These are phyloP conservation scores for Penicillium crystallinum DNA, from an alignment of 495 filamentous ascomycete species.

Conservation along the genomic window DNA sequence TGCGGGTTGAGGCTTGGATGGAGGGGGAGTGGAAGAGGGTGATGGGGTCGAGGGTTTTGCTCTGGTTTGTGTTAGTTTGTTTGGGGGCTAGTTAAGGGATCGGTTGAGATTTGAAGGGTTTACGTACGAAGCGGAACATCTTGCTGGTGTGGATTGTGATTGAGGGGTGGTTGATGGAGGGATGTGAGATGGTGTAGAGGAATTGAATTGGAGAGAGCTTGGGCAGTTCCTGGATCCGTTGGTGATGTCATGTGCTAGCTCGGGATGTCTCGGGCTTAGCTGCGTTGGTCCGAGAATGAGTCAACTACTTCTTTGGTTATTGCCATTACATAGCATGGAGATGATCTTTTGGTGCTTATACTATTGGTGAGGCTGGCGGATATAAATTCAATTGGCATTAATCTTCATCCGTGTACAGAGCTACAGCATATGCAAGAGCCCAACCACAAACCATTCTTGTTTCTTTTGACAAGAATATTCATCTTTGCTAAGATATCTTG, in stretches of 20 bases:
- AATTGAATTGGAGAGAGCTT: not conserved
- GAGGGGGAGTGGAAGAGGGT: conserved; percentile 89
- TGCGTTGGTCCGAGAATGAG: not conserved
- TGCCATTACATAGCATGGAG: too few relatives aligned
- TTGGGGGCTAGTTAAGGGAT: not conserved
- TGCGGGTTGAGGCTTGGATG: conserved; percentile 57
- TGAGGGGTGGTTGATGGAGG: not conserved
- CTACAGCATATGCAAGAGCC: too few relatives aligned
- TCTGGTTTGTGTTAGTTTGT: conserved; percentile 37
- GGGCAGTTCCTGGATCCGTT: not conserved
- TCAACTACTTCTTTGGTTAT: not conserved
- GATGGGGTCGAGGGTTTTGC: conserved; percentile 82
- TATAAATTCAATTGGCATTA: too few relatives aligned
- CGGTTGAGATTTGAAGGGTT: not conserved
- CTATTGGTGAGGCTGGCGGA: too few relatives aligned
- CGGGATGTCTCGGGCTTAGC: not conserved
- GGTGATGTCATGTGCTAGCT: not conserved
- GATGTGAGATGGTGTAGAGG: not conserved
- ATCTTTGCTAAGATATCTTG: too few relatives aligned
- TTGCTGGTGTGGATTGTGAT: conserved; percentile 3
- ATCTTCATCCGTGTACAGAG: too few relatives aligned
- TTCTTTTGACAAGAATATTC: too few relatives aligned
- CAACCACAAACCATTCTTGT: too few relatives aligned
- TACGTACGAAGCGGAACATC: conserved; percentile 44
- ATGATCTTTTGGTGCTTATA: too few relatives aligned